A percentile compares a stretch with the other conserved stretches of the same genome.
These are phyloP conservation scores for Podospora pseudoanserina DNA, from an alignment of 495 filamentous ascomycete genomes.

Conservation along the genomic window DNA sequence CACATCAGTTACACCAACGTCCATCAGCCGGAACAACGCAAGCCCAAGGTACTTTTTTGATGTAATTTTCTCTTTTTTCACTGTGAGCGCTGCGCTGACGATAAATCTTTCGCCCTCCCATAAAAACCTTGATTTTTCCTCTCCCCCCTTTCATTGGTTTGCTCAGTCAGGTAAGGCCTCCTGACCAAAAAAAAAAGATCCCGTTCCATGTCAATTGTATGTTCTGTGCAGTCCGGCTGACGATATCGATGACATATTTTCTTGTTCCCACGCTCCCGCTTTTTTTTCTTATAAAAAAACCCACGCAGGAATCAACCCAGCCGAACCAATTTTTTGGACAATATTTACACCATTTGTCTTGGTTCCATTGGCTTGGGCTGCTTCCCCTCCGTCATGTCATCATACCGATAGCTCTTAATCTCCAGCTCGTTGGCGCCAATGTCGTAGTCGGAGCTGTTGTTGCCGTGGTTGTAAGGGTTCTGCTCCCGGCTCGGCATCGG, in stretches of 20 bases:
- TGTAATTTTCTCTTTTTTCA: background rate
- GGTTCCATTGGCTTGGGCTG: slow-evolving; percentile 46
- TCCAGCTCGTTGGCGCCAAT: slow-evolving; percentile 35
- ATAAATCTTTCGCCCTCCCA: background rate
- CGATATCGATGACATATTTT: background rate
- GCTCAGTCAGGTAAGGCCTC: background rate
- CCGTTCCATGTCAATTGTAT: background rate
- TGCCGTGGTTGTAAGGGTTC: slow-evolving; percentile 30
- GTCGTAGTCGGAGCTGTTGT: slow-evolving; percentile 27
- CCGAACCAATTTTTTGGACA: background rate
- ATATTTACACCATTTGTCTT: slow-evolving; percentile 40
- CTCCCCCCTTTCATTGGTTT: background rate
- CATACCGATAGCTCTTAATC: slow-evolving; percentile 42
- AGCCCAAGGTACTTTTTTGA: background rate
- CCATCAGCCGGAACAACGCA: background rate
- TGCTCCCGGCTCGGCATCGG: slow-evolving; percentile 39
- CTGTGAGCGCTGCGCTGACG: background rate
- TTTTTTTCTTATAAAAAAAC: background rate
- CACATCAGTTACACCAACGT: background rate
- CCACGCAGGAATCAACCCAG: background rate
- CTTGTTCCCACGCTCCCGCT: background rate
- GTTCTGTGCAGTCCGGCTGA: background rate
- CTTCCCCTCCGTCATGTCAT: slow-evolving; percentile 44
- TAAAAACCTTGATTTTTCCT: background rate
- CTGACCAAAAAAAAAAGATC: background rate